Conservation (phyloP, 1,139 yeast genomes). For the Meyerozyma athensensis region DNA sequence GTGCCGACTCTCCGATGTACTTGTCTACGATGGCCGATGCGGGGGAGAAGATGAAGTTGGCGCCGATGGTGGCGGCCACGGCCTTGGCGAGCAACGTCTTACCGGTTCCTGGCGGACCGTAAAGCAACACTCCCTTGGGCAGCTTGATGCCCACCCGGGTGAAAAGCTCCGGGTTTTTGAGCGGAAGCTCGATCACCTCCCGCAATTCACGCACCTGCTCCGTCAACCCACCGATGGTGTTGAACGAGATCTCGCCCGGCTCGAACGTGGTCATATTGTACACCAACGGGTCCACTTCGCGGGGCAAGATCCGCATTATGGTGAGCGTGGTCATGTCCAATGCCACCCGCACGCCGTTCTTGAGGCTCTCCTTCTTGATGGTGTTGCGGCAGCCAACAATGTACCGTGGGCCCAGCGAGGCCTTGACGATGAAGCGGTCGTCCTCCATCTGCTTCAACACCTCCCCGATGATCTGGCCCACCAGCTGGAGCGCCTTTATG, state of each 20-base stretch:
- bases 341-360: slow-evolving; percentile 95
- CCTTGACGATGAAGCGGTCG: slow-evolving; percentile 93
- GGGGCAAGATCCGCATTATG: slow-evolving; percentile 93
- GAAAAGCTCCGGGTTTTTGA: slow-evolving; percentile 95
- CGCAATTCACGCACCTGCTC: slow-evolving; percentile 96
- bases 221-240: slow-evolving; percentile 93
- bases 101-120: slow-evolving; percentile 99
- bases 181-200: slow-evolving; percentile 95
- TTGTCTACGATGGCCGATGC: slow-evolving; percentile 98
- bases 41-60: slow-evolving; percentile 95
- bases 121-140: slow-evolving; percentile 93
- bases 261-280: slow-evolving; percentile 98
- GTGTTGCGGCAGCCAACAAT: slow-evolving; percentile 97
- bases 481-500: slow-evolving; percentile 93
- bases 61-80: slow-evolving; percentile 98
- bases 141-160: slow-evolving; percentile 95
- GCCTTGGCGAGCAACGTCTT: slow-evolving; percentile 95
- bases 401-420: slow-evolving; percentile 95
- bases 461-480: slow-evolving; percentile 97
- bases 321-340: slow-evolving; percentile 97
- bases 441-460: slow-evolving; percentile 94
- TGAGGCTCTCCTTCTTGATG: slow-evolving; percentile 73
- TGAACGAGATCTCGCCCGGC: slow-evolving; percentile 93
- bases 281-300: slow-evolving; percentile 98
- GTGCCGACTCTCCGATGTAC: slow-evolving; percentile 96